Conservation (phyloP, 805 yeast species). For the Cyberlindnera maritima region DNA sequence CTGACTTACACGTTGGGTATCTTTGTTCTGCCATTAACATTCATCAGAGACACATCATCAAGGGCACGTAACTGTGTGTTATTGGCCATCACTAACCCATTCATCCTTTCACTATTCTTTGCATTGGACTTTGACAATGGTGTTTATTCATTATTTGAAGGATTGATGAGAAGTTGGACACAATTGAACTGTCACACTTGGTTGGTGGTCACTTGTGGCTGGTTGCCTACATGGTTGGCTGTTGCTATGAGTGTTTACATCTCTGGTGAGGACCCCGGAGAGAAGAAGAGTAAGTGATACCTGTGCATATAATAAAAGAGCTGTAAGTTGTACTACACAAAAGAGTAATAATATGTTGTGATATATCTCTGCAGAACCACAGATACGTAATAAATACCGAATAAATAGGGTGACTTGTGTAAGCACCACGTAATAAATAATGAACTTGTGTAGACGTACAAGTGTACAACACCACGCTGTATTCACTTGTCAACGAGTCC, state of each 20-base stretch:
- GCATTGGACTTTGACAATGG: conserved; percentile 25
- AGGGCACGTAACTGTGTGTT: conserved; percentile 31
- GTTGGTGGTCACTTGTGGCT: conserved; percentile 66
- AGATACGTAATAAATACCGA: not conserved
- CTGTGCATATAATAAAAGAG: not conserved
- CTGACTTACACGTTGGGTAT: conserved; percentile 72
- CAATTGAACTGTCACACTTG: conserved; percentile 84
- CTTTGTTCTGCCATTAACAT: conserved; percentile 71
- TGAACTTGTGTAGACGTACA: too few relatives aligned
- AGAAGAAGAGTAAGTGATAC: conserved; percentile 10
- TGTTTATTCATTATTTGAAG: conserved; percentile 35
- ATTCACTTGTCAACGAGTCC: conserved; percentile 8
- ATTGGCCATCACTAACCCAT: conserved; percentile 52
- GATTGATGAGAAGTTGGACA: conserved; percentile 61
- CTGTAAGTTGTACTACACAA: not conserved
- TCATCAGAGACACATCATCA: conserved; percentile 33
- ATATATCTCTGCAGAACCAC: not conserved
- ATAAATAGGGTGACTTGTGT: not conserved
- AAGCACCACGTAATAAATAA: too few relatives aligned
- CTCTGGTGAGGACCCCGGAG: not conserved
- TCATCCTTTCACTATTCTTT: conserved; percentile 32
- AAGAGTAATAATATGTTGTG: not conserved
- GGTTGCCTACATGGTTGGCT: conserved; percentile 80
- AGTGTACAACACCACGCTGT: too few relatives aligned
- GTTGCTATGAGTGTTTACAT: conserved; percentile 29